Base-by-base conservation (phyloP, 192 early-diverging fungal genomes). In the Phlyctochytrium bullatum region DNA sequence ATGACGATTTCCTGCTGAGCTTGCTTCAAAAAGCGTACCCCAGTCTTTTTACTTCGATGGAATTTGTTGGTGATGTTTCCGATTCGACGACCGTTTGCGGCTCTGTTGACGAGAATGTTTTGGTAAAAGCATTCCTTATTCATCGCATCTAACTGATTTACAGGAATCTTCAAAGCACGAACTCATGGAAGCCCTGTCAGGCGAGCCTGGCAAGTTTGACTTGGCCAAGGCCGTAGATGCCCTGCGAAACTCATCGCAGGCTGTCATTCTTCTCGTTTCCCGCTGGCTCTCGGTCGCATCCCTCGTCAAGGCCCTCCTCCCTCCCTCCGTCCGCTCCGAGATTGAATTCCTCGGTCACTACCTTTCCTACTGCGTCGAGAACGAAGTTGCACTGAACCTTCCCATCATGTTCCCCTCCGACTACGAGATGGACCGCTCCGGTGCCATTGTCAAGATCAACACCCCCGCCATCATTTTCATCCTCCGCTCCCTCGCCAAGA, bases 331-430 rank as follows among this genome's bases (percentile, higher is more conserved):
- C 24, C 36, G 31, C 24, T 10, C 59, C 16, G 69, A 71, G 34
- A 25, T 73, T 27, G 25, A 28, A 28, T 78, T 78, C 68, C 65
- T 78, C 17, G 34, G 59, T 14, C 54, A 78, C 24, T 78, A 78
- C 58, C 23, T 78, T 20, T 52, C 23, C 10, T 65, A 72, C 23
- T 78, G 76, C 56, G 52, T 78, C 34, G 68, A 75, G 34, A 36
- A 62, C 2, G 59, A 70, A 23, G 25, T n/a, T 28, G 72, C 68
- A 17, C 60, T 76, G n/a, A 59, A 66, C 33, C 72, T 78, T 28
- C 76, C 76, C 2, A 61, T 71, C 47, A 27, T 78, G 28, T 78
- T 78, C 68, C 64, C 69, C 10, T 58, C 57, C 32, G 76, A 78
- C 27, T 66, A 64, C 50, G 76, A 74, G 30, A 27, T 58, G 16